Percentiles rank a stretch among this genome's conserved stretches.
Conservation (phyloP, 192 early-diverging fungal genomes). For the Backusella sp. region DNA sequence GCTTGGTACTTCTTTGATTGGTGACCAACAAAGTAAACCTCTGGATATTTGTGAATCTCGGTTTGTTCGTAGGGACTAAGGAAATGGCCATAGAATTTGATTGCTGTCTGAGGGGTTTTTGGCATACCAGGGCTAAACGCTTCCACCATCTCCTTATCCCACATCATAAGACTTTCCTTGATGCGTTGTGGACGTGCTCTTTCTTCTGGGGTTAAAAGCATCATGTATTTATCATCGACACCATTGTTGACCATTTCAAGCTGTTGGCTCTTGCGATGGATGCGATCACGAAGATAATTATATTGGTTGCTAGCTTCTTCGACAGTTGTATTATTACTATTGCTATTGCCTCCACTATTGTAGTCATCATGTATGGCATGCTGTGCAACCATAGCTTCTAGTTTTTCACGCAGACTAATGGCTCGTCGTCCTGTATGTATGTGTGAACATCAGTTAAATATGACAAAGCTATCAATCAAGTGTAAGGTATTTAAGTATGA, state of each 20-base stretch:
- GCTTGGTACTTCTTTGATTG: conserved; percentile 61
- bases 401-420: conserved; percentile 22
- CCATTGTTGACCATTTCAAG: background rate
- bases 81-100: conserved; percentile 66
- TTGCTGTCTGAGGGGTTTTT: conserved; percentile 58
- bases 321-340: background rate
- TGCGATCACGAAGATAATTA: background rate
- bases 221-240: background rate
- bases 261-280: background rate
- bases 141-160: conserved; percentile 2
- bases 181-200: conserved; percentile 10
- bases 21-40: conserved; percentile 89
- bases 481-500: background rate
- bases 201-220: background rate
- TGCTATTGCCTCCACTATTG: background rate
- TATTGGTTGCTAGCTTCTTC: background rate
- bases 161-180: background rate
- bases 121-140: conserved; percentile 5
- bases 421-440: conserved; percentile 8
- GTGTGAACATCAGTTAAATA: background rate
- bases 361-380: conserved; percentile 21
- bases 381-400: conserved; percentile 32
- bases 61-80: conserved; percentile 84
- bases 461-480: background rate
- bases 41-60: conserved; percentile 79